Percentiles rank a stretch among this genome's conserved stretches.
Evolutionary conservation across 2,329 filamentous ascomycete genomes (phyloP).

Genomic region (Myriangium duriaei): DNA sequence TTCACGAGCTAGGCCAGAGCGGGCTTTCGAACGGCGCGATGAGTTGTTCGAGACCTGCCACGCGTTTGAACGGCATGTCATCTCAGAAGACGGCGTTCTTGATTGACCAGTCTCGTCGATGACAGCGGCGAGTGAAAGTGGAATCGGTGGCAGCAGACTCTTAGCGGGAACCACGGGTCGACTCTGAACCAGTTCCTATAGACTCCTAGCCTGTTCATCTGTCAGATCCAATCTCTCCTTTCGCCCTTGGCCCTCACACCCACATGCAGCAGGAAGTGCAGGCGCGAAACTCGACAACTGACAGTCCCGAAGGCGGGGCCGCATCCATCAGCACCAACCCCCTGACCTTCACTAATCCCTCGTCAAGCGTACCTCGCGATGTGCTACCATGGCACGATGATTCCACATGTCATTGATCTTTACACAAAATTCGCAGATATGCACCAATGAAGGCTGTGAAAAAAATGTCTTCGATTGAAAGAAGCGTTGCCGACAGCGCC

Average conservation of each 20-base stretch:
- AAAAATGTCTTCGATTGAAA: too few relatives aligned
- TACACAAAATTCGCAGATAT: too few relatives aligned
- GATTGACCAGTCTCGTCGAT: constrained; percentile 37
- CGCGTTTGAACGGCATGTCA: constrained; percentile 27
- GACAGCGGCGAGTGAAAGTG: constrained; percentile 42
- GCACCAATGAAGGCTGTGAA: too few relatives aligned
- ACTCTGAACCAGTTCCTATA: constrained; percentile 35
- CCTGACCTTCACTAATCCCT: constrained; percentile 1
- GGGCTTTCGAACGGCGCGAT: constrained; percentile 40
- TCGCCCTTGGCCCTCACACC: background rate
- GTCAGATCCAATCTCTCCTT: background rate
- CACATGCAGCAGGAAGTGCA: background rate
- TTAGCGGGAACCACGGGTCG: constrained; percentile 37
- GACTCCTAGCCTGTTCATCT: constrained; percentile 22
- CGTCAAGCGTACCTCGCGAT: constrained; percentile 1
- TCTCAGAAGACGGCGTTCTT: constrained; percentile 40
- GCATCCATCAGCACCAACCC: constrained; percentile 3
- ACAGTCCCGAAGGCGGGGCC: constrained; percentile 3
- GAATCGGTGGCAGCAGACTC: constrained; percentile 34
- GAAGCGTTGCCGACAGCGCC: too few relatives aligned
- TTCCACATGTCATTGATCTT: too few relatives aligned
- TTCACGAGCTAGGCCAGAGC: constrained; percentile 39
- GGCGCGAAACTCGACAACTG: too few relatives aligned
- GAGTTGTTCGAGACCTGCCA: constrained; percentile 31
- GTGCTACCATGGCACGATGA: too few relatives aligned